Conservation (phyloP, 495 filamentous ascomycete genomes). For the Penicillium parvum region DNA sequence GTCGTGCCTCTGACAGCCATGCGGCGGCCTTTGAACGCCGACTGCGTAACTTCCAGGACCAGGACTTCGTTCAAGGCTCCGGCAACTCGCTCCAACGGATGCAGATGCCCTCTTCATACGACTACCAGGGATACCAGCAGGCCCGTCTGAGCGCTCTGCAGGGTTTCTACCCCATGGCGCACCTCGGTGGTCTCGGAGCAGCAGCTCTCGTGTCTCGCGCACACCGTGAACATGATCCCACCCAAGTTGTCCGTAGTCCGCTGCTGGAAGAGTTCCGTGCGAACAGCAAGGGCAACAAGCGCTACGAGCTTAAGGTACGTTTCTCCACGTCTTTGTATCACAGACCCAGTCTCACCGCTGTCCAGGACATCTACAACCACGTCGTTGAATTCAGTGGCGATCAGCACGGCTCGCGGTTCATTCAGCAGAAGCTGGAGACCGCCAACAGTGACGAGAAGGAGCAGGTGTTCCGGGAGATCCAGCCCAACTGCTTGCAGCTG, state of each 20-base stretch:
- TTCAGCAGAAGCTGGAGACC: slow-evolving; percentile 89
- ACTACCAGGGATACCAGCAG: slow-evolving; percentile 34
- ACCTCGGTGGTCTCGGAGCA: slow-evolving; percentile 20
- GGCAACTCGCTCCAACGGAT: slow-evolving; percentile 36
- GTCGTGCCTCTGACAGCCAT: slow-evolving; percentile 39
- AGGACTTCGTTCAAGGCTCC: slow-evolving; percentile 37
- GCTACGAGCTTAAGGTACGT: slow-evolving; percentile 85
- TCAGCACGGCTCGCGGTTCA: slow-evolving; percentile 92
- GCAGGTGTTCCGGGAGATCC: slow-evolving; percentile 84
- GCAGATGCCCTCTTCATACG: slow-evolving; percentile 37
- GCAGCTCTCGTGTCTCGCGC: slow-evolving; percentile 44
- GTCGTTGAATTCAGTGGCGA: slow-evolving; percentile 95
- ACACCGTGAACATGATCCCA: slow-evolving; percentile 61
- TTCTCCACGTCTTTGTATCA: too few species aligned
- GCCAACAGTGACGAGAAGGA: slow-evolving; percentile 98
- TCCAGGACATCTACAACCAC: slow-evolving; percentile 84
- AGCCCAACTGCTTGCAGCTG: slow-evolving; percentile 74
- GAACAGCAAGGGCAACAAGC: slow-evolving; percentile 70
- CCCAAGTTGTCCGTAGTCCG: slow-evolving; percentile 62
- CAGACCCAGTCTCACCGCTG: too few species aligned
- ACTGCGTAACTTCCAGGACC: slow-evolving; percentile 46
- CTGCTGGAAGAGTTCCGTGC: slow-evolving; percentile 77
- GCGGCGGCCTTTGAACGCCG: slow-evolving; percentile 43
- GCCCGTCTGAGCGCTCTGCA: slow-evolving; percentile 36
- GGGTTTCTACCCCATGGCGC: slow-evolving; percentile 28